Evolutionary conservation across 768 basidiomycete genomes (phyloP).

Genomic region (Leucosporidium scottii): DNA sequence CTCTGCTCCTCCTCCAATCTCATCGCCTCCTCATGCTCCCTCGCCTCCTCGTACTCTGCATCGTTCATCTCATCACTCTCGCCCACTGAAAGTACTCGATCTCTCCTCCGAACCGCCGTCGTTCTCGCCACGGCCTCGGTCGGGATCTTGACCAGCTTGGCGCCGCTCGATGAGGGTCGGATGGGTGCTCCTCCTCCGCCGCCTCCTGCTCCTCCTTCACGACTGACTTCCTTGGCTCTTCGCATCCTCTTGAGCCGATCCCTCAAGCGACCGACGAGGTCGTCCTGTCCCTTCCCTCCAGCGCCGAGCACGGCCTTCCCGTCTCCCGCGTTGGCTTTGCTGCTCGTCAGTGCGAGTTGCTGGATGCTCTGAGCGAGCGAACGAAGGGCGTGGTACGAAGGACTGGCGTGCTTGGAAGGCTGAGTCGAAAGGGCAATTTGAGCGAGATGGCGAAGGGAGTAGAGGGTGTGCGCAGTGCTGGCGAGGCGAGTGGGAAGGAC

Average conservation of each 20-base stretch:
- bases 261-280: conserved; percentile 5
- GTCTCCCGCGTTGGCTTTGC: too few species aligned
- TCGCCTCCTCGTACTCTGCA: neutral
- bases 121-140: neutral
- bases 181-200: neutral
- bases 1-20: too few species aligned
- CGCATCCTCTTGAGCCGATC: conserved; percentile 1
- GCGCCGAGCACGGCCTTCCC: neutral
- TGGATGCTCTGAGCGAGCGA: conserved; percentile 12
- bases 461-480: conserved; percentile 25
- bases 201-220: neutral
- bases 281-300: neutral
- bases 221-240: too few species aligned
- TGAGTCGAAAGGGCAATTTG: conserved; percentile 27
- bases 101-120: neutral
- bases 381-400: conserved; percentile 15
- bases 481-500: conserved; percentile 29
- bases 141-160: neutral
- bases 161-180: neutral
- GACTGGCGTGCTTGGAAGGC: conserved; percentile 3
- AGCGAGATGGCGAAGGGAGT: conserved; percentile 28
- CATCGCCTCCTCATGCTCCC: neutral
- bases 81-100: neutral
- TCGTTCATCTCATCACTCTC: neutral
- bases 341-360: neutral